Conservation (phyloP, 2,329 filamentous ascomycete species). For the Aspergillus terreus region DNA sequence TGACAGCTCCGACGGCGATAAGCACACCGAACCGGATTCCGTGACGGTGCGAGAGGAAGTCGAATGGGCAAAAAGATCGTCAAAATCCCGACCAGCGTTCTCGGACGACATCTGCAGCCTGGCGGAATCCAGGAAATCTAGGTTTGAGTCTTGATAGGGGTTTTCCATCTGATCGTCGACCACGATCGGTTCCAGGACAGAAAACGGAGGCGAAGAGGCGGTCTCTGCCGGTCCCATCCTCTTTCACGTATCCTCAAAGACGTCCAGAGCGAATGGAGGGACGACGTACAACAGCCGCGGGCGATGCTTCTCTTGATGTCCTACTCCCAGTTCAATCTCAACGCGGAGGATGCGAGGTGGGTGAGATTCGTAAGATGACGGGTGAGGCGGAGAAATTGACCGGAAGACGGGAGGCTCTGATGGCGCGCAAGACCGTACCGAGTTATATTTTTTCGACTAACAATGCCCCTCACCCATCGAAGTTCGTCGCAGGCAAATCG, state of each 20-base stretch:
- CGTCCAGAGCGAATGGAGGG: slow-evolving; percentile 3
- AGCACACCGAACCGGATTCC: slow-evolving; percentile 25
- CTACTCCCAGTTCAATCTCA: slow-evolving; percentile 2
- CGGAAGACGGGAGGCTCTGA: slow-evolving; percentile 6
- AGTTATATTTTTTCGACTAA: slow-evolving; percentile 1
- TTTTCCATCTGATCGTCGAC: slow-evolving; percentile 43
- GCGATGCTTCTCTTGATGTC: slow-evolving; percentile 5
- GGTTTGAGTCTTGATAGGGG: slow-evolving; percentile 38
- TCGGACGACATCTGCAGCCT: slow-evolving; percentile 34
- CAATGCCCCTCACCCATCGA: slow-evolving; percentile 8
- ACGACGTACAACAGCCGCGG: slow-evolving; percentile 6
- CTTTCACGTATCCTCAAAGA: slow-evolving; percentile 9
- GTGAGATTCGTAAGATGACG: not conserved
- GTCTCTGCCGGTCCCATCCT: slow-evolving; percentile 36
- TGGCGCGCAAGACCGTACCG: slow-evolving; percentile 6
- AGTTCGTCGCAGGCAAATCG: slow-evolving; percentile 1
- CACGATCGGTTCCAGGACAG: slow-evolving; percentile 39
- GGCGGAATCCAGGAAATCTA: slow-evolving; percentile 41
- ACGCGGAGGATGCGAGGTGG: not conserved
- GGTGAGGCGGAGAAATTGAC: slow-evolving; percentile 1
- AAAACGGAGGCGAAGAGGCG: slow-evolving; percentile 35
- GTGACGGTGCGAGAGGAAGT: slow-evolving; percentile 28
- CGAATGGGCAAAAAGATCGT: slow-evolving; percentile 37
- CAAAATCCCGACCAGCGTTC: slow-evolving; percentile 39
- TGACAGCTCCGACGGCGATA: slow-evolving; percentile 27